phyloP scores from a whole-genome alignment of 768 basidiomycete species.

The Amanita muscaria region DNA sequence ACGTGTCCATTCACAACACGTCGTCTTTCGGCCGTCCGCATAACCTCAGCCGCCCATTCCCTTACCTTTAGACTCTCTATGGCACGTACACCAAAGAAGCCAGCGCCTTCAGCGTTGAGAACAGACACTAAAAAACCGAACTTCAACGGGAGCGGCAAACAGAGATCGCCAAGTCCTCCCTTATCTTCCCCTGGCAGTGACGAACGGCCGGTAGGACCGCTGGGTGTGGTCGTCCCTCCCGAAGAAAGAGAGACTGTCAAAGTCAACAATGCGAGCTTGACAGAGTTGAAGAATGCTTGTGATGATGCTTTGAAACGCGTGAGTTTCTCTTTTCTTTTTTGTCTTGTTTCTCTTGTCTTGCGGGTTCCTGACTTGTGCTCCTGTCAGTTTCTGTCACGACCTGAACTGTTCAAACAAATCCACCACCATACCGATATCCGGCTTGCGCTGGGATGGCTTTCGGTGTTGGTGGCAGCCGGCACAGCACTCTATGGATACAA shows the following conservation, averaged over 20 bases:
- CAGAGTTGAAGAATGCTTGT: constrained; percentile 60
- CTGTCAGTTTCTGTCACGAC: constrained; percentile 68
- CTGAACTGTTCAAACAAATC: constrained; percentile 78
- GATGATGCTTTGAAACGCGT: constrained; percentile 92
- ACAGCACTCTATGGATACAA: constrained; percentile 84
- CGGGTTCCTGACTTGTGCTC: background rate
- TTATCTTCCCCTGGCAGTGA: background rate
- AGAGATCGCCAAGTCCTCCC: background rate
- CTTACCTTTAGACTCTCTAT: background rate
- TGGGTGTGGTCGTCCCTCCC: constrained; percentile 35
- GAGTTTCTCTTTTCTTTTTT: constrained; percentile 16
- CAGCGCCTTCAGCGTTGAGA: background rate
- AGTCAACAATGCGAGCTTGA: constrained; percentile 48
- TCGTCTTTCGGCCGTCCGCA: no score
- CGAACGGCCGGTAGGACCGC: constrained; percentile 48
- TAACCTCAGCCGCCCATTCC: no score
- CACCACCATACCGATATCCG: constrained; percentile 85
- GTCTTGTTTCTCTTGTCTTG: background rate
- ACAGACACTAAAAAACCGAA: background rate
- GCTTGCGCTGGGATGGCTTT: constrained; percentile 78
- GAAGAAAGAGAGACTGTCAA: constrained; percentile 47
- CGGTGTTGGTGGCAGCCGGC: constrained; percentile 71
- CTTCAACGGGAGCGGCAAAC: background rate
- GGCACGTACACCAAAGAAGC: constrained; percentile 1
- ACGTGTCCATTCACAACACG: no score